Base-by-base conservation (phyloP, 441 rosid species). In the Syzygium syzygioides region DNA sequence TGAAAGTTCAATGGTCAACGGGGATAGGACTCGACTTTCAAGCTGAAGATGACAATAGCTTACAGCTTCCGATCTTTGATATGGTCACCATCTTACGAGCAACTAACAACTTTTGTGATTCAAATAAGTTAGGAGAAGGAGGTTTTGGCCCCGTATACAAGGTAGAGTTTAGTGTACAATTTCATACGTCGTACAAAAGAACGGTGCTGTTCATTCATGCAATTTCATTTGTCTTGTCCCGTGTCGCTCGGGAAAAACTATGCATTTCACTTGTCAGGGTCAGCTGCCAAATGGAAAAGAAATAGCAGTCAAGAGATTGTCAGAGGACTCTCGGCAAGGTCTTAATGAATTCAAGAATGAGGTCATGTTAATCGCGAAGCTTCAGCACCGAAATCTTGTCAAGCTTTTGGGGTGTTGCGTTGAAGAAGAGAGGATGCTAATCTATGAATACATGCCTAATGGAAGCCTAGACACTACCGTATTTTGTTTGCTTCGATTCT, bases 141-240 rank as follows among this genome's bases (percentile, higher is more conserved):
- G 93, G 92, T 85, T 92, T 92, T 68, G 92, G 91, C 45, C 19
- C 88, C 15, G 93, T 92, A 9, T 90, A 89, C 54, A 87, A 86
- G 92, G 91, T 92, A 59, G 7, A 68, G 26, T 34, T 68, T 34
- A 9, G 48, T 68, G 48, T 68, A 68, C 14, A 23, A 68, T 10
- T 68, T 19, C 79, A 34, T 32, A 19, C 41, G 13, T 19, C 10
- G 14, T 34, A 34, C 79, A 10, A 68, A 68, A 19, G 48, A 68
- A 68, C 14, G 8, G 5, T 68, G 23, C 48, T 10, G 26, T 34
- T 19, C 79, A 68, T 19, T 68, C 48, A 4, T 23, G 28, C 79
- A 68, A 45, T 68, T 68, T 68, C 48, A 19, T 34, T 34, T 34
- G 12, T 68, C 23, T 34, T 68, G 48, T 68, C 26, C 48, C 8